These are phyloP conservation scores for Dillenia turbinata DNA, from an alignment of 164 flowering plant species.

Conservation along the genomic window DNA sequence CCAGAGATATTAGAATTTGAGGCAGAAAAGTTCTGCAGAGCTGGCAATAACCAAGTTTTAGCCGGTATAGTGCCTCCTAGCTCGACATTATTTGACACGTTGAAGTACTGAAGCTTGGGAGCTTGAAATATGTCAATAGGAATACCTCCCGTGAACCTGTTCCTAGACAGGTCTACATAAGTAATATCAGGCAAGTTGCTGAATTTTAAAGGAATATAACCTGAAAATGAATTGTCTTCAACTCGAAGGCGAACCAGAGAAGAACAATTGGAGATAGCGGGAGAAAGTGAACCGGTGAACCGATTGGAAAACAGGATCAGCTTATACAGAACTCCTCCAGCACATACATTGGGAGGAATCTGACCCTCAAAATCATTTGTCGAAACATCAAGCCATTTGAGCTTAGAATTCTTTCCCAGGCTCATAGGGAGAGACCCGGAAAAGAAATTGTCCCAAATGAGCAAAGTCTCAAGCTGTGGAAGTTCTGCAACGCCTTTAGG, in stretches of 20 bases:
- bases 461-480: slow-evolving; percentile 67
- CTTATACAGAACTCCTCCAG: slow-evolving; percentile 50
- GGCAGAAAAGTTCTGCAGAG: slow-evolving; percentile 75
- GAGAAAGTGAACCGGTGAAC: slow-evolving; percentile 59
- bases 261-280: slow-evolving; percentile 73
- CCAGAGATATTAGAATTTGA: slow-evolving; percentile 66
- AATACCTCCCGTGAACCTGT: slow-evolving; percentile 65
- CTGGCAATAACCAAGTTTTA: slow-evolving; percentile 55
- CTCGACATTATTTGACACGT: slow-evolving; percentile 55
- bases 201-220: slow-evolving; percentile 59
- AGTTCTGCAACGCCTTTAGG: slow-evolving; percentile 77
- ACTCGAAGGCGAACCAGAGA: slow-evolving; percentile 77
- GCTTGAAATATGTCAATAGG: slow-evolving; percentile 57
- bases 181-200: slow-evolving; percentile 42
- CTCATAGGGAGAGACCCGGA: slow-evolving; percentile 66
- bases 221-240: slow-evolving; percentile 79
- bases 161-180: slow-evolving; percentile 76
- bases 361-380: slow-evolving; percentile 62
- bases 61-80: slow-evolving; percentile 61
- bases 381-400: slow-evolving; percentile 82
- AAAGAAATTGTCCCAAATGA: slow-evolving; percentile 85
- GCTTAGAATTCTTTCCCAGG: slow-evolving; percentile 66
- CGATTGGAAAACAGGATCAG: slow-evolving; percentile 76
- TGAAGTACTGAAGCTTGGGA: slow-evolving; percentile 64
- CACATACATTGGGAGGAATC: slow-evolving; percentile 70